Conservation (phyloP, 2,329 filamentous ascomycete species). For the Paecilomyces sp. region DNA sequence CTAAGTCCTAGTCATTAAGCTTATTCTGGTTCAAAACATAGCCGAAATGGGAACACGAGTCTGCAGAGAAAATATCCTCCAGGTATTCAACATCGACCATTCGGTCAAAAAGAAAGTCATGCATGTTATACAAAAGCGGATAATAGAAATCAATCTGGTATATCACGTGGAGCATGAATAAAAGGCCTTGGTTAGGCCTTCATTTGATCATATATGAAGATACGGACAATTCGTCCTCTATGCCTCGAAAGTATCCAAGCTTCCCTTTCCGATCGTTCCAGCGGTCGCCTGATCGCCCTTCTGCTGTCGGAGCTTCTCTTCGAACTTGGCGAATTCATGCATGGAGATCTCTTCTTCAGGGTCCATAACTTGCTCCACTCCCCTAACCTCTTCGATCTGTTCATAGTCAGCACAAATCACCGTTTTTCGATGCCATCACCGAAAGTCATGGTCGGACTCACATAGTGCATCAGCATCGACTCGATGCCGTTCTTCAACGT, state of each 20-base stretch:
- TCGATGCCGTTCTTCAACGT: slow-evolving; percentile 97
- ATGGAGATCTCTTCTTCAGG: slow-evolving; percentile 84
- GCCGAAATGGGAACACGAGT: not conserved
- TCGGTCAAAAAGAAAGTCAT: not conserved
- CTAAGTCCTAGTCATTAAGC: not conserved
- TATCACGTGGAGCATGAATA: not conserved
- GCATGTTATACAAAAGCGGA: not conserved
- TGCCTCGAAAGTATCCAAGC: slow-evolving; percentile 44
- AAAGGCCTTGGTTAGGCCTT: not conserved
- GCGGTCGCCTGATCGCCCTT: slow-evolving; percentile 46
- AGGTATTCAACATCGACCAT: not conserved
- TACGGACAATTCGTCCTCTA: not conserved
- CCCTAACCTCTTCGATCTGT: slow-evolving; percentile 91
- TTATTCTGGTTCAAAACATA: not conserved
- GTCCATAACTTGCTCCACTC: slow-evolving; percentile 83
- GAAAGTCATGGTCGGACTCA: slow-evolving; percentile 42
- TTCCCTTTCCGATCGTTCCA: slow-evolving; percentile 44
- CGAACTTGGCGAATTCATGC: slow-evolving; percentile 87
- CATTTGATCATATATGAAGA: not conserved
- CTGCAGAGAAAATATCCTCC: not conserved
- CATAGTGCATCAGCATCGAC: slow-evolving; percentile 95
- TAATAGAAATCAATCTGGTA: not conserved
- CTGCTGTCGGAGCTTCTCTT: slow-evolving; percentile 67
- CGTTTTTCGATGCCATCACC: not conserved
- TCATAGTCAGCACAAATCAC: slow-evolving; percentile 13